These are phyloP conservation scores for Talaromyces sp. DNA, from an alignment of 2,329 filamentous ascomycete genomes.

Conservation along the genomic window DNA sequence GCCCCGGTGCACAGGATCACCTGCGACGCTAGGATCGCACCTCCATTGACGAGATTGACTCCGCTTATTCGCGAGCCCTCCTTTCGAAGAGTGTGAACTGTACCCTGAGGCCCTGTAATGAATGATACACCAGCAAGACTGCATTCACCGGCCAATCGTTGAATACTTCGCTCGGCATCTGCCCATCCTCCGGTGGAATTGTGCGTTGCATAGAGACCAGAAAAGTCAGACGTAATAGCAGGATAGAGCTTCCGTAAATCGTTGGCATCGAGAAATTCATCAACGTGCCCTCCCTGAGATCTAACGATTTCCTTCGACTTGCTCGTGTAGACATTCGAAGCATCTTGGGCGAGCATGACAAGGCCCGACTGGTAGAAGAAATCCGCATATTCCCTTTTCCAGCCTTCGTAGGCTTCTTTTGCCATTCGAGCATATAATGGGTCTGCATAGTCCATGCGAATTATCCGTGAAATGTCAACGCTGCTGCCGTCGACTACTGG, in stretches of 20 bases:
- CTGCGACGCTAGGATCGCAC: slow-evolving; percentile 56
- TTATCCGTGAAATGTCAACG: slow-evolving; percentile 55
- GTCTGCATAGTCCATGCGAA: slow-evolving; percentile 70
- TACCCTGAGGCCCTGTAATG: slow-evolving; percentile 34
- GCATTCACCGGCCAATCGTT: slow-evolving; percentile 22
- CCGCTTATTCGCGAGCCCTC: slow-evolving; percentile 46
- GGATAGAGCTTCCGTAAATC: slow-evolving; percentile 19
- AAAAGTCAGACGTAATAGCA: slow-evolving; percentile 45
- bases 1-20: slow-evolving; percentile 78
- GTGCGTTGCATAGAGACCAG: slow-evolving; percentile 56
- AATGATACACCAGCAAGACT: slow-evolving; percentile 40
- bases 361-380: slow-evolving; percentile 27
- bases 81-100: slow-evolving; percentile 24
- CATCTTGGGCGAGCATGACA: slow-evolving; percentile 24
- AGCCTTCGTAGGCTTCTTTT: slow-evolving; percentile 63
- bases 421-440: slow-evolving; percentile 67
- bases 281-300: slow-evolving; percentile 31
- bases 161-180: slow-evolving; percentile 60
- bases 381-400: slow-evolving; percentile 42
- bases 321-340: slow-evolving; percentile 23
- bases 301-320: slow-evolving; percentile 32
- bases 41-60: slow-evolving; percentile 49
- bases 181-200: slow-evolving; percentile 76
- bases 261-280: slow-evolving; percentile 38
- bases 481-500: slow-evolving; percentile 51